Evolutionary conservation across 2,329 filamentous ascomycete genomes (phyloP).

Genomic region (Cephalotrichum gorgonifer): DNA sequence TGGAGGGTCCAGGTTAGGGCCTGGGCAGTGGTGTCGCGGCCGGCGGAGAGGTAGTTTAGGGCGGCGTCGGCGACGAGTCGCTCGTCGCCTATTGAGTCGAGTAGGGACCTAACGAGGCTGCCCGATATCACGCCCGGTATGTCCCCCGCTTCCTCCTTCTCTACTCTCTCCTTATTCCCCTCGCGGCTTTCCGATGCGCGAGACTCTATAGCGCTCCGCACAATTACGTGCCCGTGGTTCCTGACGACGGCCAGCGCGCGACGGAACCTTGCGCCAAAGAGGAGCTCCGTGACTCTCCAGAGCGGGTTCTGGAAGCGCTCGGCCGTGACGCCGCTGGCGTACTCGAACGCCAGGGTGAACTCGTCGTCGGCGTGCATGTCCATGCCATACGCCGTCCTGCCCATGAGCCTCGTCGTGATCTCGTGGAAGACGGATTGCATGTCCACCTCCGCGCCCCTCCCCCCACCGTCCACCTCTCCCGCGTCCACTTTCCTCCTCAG

Average conservation of each 20-base stretch:
- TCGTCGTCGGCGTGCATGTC: constrained; percentile 52
- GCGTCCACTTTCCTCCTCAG: constrained; percentile 13
- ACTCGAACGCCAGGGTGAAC: constrained; percentile 51
- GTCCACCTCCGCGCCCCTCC: constrained; percentile 33
- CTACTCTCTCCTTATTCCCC: background rate
- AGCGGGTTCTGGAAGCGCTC: constrained; percentile 57
- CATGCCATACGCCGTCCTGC: constrained; percentile 60
- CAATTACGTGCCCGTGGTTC: constrained; percentile 45
- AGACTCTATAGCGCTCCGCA: constrained; percentile 39
- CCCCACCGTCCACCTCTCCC: too few species aligned
- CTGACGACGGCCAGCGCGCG: constrained; percentile 38
- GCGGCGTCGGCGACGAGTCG: constrained; percentile 53
- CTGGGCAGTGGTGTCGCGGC: constrained; percentile 55
- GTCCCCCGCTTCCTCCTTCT: background rate
- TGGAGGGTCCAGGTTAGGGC: constrained; percentile 56
- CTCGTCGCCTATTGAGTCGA: constrained; percentile 44
- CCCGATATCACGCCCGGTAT: constrained; percentile 30
- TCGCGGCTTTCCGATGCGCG: constrained; percentile 12
- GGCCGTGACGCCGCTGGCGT: constrained; percentile 48
- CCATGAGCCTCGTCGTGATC: constrained; percentile 56
- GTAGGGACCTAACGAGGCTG: constrained; percentile 48
- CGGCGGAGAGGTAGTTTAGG: constrained; percentile 55
- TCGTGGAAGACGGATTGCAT: constrained; percentile 52
- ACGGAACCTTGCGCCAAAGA: constrained; percentile 38
- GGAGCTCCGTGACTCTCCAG: constrained; percentile 46